Evolutionary conservation across 768 basidiomycete species (phyloP).

Genomic region (Boletus reticulatus): DNA sequence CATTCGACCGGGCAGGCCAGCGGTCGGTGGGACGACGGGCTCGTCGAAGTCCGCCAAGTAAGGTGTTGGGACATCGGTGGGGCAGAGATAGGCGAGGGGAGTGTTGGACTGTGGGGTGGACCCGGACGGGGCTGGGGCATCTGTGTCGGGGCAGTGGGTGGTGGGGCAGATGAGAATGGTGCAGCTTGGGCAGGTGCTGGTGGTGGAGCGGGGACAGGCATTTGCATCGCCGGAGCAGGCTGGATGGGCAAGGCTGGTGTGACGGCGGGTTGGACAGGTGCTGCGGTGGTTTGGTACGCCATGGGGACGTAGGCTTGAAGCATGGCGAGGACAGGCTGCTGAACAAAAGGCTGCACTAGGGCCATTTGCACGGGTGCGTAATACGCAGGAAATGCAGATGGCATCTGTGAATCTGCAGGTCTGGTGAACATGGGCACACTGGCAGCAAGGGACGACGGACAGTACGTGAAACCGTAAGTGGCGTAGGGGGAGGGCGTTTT

Average conservation of each 20-base stretch:
- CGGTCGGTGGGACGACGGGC: constrained; percentile 3
- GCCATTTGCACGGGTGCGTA: constrained; percentile 29
- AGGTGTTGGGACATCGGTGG: constrained; percentile 9
- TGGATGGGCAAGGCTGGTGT: neutral
- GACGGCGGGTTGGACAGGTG: constrained; percentile 13
- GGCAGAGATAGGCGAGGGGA: constrained; percentile 18
- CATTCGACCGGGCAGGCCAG: constrained; percentile 8
- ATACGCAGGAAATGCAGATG: constrained; percentile 24
- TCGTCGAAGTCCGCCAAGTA: neutral
- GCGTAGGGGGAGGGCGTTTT: constrained; percentile 12
- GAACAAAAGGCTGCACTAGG: constrained; percentile 19
- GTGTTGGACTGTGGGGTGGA: neutral
- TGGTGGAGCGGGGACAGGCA: constrained; percentile 11
- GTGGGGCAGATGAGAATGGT: neutral
- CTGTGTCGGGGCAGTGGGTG: neutral
- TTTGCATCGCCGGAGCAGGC: constrained; percentile 7
- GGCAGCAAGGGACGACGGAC: constrained; percentile 14
- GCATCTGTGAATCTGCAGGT: constrained; percentile 24
- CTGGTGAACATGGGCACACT: constrained; percentile 11
- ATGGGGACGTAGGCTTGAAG: constrained; percentile 28
- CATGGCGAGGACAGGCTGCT: constrained; percentile 30
- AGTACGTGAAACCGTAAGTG: constrained; percentile 21
- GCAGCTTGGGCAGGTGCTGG: neutral
- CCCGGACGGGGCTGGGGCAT: constrained; percentile 21
- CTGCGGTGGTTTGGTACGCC: constrained; percentile 13